phyloP scores from a whole-genome alignment of 345 rosid genomes.

The Eucalyptus polybractea region DNA sequence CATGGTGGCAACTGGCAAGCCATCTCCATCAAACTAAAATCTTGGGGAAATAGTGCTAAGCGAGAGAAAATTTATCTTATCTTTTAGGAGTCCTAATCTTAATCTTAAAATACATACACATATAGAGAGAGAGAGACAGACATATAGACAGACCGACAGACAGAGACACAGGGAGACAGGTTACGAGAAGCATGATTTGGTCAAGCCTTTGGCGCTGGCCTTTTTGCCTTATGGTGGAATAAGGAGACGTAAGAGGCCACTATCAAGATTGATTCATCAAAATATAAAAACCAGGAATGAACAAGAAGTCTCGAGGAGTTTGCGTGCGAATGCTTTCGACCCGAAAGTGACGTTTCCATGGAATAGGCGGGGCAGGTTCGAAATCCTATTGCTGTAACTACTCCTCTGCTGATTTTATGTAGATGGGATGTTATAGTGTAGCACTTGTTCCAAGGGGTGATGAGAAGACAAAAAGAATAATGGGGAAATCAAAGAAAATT shows the following conservation, averaged over 20 bases:
- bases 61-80: neutral
- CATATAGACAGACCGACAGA: fast-evolving
- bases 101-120: neutral
- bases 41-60: neutral
- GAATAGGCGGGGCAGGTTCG: neutral
- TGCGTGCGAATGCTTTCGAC: neutral
- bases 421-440: neutral
- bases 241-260: neutral
- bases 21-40: neutral
- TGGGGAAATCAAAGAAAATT: neutral
- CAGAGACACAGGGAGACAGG: neutral
- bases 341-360: neutral
- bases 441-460: neutral
- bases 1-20: neutral
- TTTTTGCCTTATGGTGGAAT: neutral
- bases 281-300: neutral
- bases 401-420: neutral
- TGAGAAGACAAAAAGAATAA: neutral
- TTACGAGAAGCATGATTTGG: neutral
- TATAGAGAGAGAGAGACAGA: neutral
- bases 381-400: neutral
- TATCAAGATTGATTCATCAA: neutral
- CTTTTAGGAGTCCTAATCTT: neutral
- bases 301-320: neutral
- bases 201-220: neutral